These are phyloP conservation scores for Hanseniaspora thailandica DNA, from an alignment of 805 yeast species.

Conservation along the genomic window DNA sequence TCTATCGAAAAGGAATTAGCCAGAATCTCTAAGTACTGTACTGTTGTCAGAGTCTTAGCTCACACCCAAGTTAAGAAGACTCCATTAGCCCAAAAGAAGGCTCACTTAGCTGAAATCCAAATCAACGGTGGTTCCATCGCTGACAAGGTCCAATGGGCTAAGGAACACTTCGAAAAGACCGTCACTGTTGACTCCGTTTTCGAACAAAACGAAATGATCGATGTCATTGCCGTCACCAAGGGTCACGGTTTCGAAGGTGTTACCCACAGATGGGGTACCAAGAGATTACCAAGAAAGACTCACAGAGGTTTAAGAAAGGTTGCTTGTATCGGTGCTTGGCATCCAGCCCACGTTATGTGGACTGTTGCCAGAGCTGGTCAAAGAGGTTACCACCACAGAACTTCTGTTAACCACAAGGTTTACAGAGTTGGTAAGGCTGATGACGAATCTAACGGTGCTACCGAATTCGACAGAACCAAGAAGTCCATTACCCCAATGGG, in stretches of 20 bases:
- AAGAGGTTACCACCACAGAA: slow-evolving; percentile 99
- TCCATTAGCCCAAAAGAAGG: slow-evolving; percentile 98
- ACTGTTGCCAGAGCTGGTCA: slow-evolving; percentile 99
- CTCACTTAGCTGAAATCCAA: slow-evolving; percentile 99
- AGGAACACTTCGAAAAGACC: slow-evolving; percentile 98
- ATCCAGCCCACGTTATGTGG: slow-evolving; percentile 99
- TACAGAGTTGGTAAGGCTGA: slow-evolving; percentile 97
- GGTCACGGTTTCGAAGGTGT: slow-evolving; percentile 99
- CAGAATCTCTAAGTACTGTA: slow-evolving; percentile 95
- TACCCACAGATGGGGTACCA: slow-evolving; percentile 99
- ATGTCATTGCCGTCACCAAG: slow-evolving; percentile 98
- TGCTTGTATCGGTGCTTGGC: slow-evolving; percentile 99
- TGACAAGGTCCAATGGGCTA: slow-evolving; percentile 98
- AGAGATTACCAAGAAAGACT: slow-evolving; percentile 99
- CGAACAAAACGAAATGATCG: slow-evolving; percentile 98
- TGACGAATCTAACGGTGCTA: slow-evolving; percentile 89
- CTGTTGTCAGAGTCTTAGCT: slow-evolving; percentile 96
- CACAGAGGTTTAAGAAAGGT: slow-evolving; percentile 99
- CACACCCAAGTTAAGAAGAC: slow-evolving; percentile 99
- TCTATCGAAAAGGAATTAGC: slow-evolving; percentile 92
- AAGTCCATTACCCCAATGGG: slow-evolving; percentile 99
- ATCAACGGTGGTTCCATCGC: slow-evolving; percentile 97
- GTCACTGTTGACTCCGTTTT: slow-evolving; percentile 89
- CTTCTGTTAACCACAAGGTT: slow-evolving; percentile 99
- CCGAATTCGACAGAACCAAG: slow-evolving; percentile 98